Evolutionary conservation across 2,329 filamentous ascomycete genomes (phyloP), one percentile per base, ranked within the genome.

Genomic region (Zopfia rhizophila): DNA sequence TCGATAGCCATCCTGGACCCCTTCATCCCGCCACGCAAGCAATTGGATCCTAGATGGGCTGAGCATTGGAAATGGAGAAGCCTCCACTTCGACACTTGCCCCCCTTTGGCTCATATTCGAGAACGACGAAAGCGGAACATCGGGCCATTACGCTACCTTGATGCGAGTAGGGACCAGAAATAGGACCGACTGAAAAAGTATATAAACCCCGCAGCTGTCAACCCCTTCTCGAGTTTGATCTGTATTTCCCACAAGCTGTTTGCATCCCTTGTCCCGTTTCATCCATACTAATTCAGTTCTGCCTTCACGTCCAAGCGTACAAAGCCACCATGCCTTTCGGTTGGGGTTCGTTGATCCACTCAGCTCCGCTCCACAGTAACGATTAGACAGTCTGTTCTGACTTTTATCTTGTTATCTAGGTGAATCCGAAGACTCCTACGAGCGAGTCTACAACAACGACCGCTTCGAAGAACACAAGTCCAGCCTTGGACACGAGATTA

Each of bases 401-500:
- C 8, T 16, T 22, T 37, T 3, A 44, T 30, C 10, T 39, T 21
- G 7, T 12, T 7, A n/a, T 31, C 18, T 53, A 83, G 80, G 75
- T 58, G 75, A 82, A 51, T 77, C 76, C 51, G 75, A 80, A 49
- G 68, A 81, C 36, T 72, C 78, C 56, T 82, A 85, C 74, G 64
- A 79, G 51, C 69, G 81, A 69, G 79, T 83, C 57, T 82, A 84
- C 70, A 70, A 77, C 48, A 69, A 75, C 38, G 66, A 75, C 50
- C 66, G 72, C 45, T 69, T 70, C 33, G 65, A 70, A 29, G 63
- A 78, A 48, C 79, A 89, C 75, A 75, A 89, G 73, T 78, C 81
- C 60, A 82, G 82, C 66, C 75, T 89, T 65, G 82, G 82, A 58
- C 89, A 93, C 74, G 89, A 94, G 76, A 66, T 90, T 35, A 69